Evolutionary conservation across 1,284 basidiomycete genomes (phyloP), one percentile per base, ranked within the genome.

Genomic region (Irpex lacteus): DNA sequence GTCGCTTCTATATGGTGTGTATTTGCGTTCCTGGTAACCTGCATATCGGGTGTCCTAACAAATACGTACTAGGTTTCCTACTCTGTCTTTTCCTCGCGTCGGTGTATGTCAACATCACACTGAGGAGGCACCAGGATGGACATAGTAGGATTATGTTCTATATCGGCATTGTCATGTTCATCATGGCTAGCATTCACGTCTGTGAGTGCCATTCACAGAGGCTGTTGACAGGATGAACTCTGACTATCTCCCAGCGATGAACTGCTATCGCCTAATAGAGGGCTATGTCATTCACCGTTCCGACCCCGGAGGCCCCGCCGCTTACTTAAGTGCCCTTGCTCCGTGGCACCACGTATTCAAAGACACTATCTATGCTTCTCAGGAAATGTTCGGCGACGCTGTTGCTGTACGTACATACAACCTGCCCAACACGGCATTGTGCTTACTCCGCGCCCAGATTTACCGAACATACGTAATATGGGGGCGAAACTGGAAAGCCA

Each of bases 381-480:
- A 72, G 64, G 73, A 73, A 18, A 72, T 73, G 68, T 62, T 74
- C 26, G 74, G 73, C 11, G 74, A 75, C 60, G 63, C 64, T 34
- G 66, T 74, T 6, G 68, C 74, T 19, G 75, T 76, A 62, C n/a
- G 72, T 18, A 52, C 50, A 8, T 18, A 2, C 50, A 52, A 26
- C 26, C 26, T 21, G 40, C 54, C 15, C 18, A 21, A 19, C 34
- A 15, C 18, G 47, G 9, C 34, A 15, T 19, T 59, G 32, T 18
- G n/a, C 32, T 21, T 21, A 60, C 60, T 26, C 19, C 26, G 55
- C 26, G 3, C 15, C 15, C 50, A 76, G 75, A 75, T 76, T 36
- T 76, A 76, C 63, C 70, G 75, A 9, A 74, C 72, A 49, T 76
- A 67, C 62, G 59, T 75, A 5, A 67, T 74, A 15, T 75, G 74